Base-by-base conservation (phyloP, 306 rosid species). In the Begonia fuchsioides region DNA sequence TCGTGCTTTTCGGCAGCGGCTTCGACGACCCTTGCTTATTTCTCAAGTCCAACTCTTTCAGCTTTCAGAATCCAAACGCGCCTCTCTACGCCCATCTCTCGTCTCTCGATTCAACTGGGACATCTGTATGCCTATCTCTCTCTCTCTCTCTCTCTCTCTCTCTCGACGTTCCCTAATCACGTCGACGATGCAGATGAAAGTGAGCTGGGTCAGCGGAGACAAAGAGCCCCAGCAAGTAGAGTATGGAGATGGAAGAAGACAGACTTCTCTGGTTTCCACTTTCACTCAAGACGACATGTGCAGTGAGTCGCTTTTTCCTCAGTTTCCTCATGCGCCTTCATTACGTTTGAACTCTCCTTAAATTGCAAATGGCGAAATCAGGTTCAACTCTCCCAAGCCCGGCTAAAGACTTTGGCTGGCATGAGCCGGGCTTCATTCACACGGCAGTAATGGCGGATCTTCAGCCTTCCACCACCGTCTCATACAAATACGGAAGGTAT, bases 321-420 rank as follows among this genome's bases (percentile, higher is more conserved):
- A 11, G 18, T 15, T 13, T 39, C 14, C 11, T 40, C 49, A 10
- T 40, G 13, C 1, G 11, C 32, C 5, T 20, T 20, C 32, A 20
- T 20, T 2, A 20, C 32, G n/a, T n/a, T 3, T 20, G 32, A 20
- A 20, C 6, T 7, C 32, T 20, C 32, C 6, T 20, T 20, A n/a
- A n/a, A n/a, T n/a, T n/a, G n/a, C n/a, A n/a, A n/a, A 13, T 44
- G 11, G 3, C 9, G 9, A 5, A 32, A 15, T 18, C 14, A 87
- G 96, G 52, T 62, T 55, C 75, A 41, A 9, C 0, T 1, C 0
- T 18, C 14, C 61, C 64, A 9, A 88, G 93, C 67, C 97, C 97
- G 61, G 97, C 97, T 10, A 78, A 66, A 55, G 95, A 88, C 52
- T 88, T 88, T 17, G 93, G 97, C 15, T 88, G 97, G 97, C 97